These are phyloP conservation scores for Termitomyces sp. DNA, from an alignment of 768 basidiomycete species.

Conservation along the genomic window DNA sequence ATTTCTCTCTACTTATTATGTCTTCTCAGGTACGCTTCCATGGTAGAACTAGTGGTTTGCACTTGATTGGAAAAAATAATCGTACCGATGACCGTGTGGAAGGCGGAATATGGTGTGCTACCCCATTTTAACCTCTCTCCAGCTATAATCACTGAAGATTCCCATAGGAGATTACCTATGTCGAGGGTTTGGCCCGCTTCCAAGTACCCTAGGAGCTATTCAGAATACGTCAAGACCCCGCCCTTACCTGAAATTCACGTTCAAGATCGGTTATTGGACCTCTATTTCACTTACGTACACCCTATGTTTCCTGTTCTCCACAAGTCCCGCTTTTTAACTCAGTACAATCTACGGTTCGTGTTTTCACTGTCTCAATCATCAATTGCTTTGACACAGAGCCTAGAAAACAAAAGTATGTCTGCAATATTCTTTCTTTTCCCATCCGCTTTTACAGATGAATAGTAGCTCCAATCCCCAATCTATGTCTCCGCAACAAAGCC, in stretches of 20 bases:
- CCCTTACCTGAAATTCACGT: conserved; percentile 56
- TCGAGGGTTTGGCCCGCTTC: conserved; percentile 70
- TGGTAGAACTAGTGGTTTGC: conserved; percentile 71
- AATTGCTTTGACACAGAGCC: neutral
- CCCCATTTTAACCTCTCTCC: conserved; percentile 6
- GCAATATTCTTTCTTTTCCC: neutral
- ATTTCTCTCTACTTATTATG: conserved; percentile 1
- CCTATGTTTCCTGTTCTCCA: conserved; percentile 82
- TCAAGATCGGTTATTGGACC: conserved; percentile 65
- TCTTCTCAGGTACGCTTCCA: conserved; percentile 75
- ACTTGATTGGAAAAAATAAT: conserved; percentile 63
- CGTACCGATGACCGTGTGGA: conserved; percentile 66
- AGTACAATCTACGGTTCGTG: conserved; percentile 53
- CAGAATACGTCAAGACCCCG: conserved; percentile 40
- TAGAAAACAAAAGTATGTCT: conserved; percentile 18
- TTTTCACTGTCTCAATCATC: neutral
- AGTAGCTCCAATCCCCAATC: conserved; percentile 10
- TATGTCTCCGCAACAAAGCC: conserved; percentile 25
- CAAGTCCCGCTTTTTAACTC: conserved; percentile 62
- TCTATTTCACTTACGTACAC: conserved; percentile 84
- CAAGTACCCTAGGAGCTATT: conserved; percentile 36
- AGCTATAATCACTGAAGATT: conserved; percentile 2
- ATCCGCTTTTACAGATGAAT: neutral
- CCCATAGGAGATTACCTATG: conserved; percentile 65
- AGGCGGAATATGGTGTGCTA: conserved; percentile 60